Conservation (phyloP, 768 basidiomycete genomes). For the Gyrodon lividus region DNA sequence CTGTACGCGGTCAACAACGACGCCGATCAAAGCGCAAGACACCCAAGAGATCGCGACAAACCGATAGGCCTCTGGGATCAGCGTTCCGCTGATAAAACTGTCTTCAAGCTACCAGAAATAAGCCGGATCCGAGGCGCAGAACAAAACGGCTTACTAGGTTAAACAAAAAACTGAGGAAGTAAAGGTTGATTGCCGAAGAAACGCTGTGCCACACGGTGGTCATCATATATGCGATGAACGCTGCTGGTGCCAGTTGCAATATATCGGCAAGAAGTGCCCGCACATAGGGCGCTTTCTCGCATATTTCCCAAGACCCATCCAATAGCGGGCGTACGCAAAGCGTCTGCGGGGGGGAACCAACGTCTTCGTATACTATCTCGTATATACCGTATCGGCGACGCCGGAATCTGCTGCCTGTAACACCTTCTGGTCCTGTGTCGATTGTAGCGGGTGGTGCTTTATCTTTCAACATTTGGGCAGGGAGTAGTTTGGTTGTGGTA, state of each 20-base stretch:
- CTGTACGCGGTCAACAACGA: conserved; percentile 21
- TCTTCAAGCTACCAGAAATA: conserved; percentile 15
- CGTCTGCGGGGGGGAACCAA: neutral
- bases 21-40: conserved; percentile 21
- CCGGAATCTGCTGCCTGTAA: conserved; percentile 5
- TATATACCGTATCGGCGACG: conserved; percentile 23
- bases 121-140: neutral
- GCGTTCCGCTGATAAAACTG: neutral
- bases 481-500: neutral
- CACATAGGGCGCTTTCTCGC: conserved; percentile 1
- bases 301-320: neutral
- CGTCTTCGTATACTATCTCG: conserved; percentile 21
- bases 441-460: neutral
- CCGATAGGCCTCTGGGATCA: conserved; percentile 6
- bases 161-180: conserved; percentile 33
- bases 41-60: conserved; percentile 31
- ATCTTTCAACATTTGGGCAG: neutral
- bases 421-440: neutral
- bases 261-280: conserved; percentile 15
- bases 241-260: conserved; percentile 18
- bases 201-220: conserved; percentile 31
- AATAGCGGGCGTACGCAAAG: neutral
- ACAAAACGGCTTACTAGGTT: conserved; percentile 14
- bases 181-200: conserved; percentile 36
- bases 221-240: conserved; percentile 23